A percentile compares a stretch with the other conserved stretches of the same genome.
Conservation (phyloP, 164 flowering plant genomes). For the Houttuynia cordata region DNA sequence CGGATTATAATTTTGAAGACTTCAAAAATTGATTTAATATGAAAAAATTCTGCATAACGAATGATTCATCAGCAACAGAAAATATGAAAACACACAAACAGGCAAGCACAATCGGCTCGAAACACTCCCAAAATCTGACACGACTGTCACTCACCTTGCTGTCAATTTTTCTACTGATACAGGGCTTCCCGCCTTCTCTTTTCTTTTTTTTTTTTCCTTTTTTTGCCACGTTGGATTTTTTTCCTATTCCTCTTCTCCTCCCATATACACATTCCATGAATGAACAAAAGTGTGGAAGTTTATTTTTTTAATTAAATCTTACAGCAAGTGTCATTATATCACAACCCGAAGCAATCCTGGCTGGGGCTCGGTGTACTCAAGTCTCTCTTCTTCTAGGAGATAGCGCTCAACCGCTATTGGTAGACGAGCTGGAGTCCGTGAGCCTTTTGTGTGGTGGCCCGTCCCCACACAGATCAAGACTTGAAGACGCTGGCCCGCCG, state of each 20-base stretch:
- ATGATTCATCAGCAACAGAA: background rate
- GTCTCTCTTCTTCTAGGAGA: conserved; percentile 80
- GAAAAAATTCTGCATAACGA: background rate
- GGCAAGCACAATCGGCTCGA: conserved; percentile 5
- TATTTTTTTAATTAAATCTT: conserved; percentile 22
- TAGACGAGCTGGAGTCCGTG: conserved; percentile 82
- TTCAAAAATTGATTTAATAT: no score
- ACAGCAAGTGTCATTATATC: conserved; percentile 42
- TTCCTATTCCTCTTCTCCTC: conserved; percentile 11
- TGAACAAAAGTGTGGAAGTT: conserved; percentile 17
- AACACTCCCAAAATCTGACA: conserved; percentile 8
- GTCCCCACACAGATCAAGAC: conserved; percentile 89
- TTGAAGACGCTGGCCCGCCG: conserved; percentile 60
- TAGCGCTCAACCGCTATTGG: conserved; percentile 82
- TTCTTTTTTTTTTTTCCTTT: conserved; percentile 1
- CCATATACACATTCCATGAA: conserved; percentile 49
- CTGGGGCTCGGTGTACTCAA: conserved; percentile 79
- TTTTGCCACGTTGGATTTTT: conserved; percentile 5
- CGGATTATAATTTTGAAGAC: background rate
- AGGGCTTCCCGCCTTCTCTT: background rate
- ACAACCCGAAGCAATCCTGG: conserved; percentile 93
- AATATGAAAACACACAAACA: background rate
- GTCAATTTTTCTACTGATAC: conserved; percentile 5
- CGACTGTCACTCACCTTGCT: conserved; percentile 2
- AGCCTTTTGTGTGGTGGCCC: conserved; percentile 91